Base-by-base conservation (phyloP, 768 basidiomycete genomes). In the Hydnomerulius pinastri region DNA sequence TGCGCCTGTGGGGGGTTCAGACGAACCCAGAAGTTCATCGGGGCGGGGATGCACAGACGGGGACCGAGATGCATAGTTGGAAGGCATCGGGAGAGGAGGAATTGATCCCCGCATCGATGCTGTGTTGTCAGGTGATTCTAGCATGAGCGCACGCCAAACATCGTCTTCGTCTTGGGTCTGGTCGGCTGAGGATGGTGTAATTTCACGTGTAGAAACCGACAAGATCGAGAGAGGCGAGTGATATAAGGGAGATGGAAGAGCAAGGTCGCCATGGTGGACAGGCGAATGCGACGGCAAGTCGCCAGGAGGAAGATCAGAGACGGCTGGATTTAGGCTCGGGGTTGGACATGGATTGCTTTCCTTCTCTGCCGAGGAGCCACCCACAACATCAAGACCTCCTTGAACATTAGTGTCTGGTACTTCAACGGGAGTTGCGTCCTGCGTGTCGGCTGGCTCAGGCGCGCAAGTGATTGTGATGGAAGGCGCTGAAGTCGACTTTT, bases 121-220 rank as follows among this genome's bases (percentile, higher is more conserved):
- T 20, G 54, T 56, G n/a, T 44, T 30, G 11, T 46, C 43, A 12
- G 65, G 60, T 4, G n/a, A 20, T 4, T n/a, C 41, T 4, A 38
- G 27, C 38, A 62, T 20, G n/a, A 67, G 63, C 15, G 56, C 33
- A 30, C n/a, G 47, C 57, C 46, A 51, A 6, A 63, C 57, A 18
- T 61, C 65, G 8, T 55, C 53, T 32, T 67, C 61, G 11, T 63
- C 65, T 37, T 45, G 53, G n/a, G 36, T 20, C 1, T 24, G 53
- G 15, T 42, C 33, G 4, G 36, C 13, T 21, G 51, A 47, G 5
- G 53, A 28, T 4, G 62, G 56, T 4, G 65, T 57, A 7, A 21
- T 4, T 20, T 56, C 35, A 17, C 43, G 48, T 23, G 52, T 46
- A 23, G 38, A n/a, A 13, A 30, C 11, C 29, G 43, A 20, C 2